Evolutionary conservation across 2,329 filamentous ascomycete species (phyloP), one percentile per base, ranked within the genome.

Genomic region (Pseudogymnoascus pannorum): DNA sequence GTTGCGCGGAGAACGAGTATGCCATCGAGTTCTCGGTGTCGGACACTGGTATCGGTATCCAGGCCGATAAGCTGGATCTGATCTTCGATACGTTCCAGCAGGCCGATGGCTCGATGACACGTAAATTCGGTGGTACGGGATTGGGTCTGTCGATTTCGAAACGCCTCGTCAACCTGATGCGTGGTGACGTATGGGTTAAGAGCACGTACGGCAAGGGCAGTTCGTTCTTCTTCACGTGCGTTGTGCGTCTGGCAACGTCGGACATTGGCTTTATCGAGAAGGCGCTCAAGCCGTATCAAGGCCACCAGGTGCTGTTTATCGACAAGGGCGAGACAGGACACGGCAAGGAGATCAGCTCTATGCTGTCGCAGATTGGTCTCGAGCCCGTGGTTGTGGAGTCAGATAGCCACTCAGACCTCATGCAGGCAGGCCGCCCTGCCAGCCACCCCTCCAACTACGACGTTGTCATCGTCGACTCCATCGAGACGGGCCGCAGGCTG

Each of bases 31-130:
- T 97, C 75, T 87, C 93, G 60, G 94, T 99, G 33, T 89, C 90
- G 18, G 94, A 97, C 73, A 97, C 94, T 35, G 94, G 94, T 68
- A 99, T 97, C 70, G 94, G 94, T 69, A 97, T 97, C 69, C 91
- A 93, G 69, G 85, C 89, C 66, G 92, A 97, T 76, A 97, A 97
- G 78, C 83, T 97, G 60, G 92, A 96, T 72, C 81, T 97, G 66
- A 97, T 99, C 72, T 97, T 99, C 75, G 94, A 97, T 76, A 97
- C 93, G 0, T 97, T 97, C 85, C 93, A 97, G 75, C 94, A 97
- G 77, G 94, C 94, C 18, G 94, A 97, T 73, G 93, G 93, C 36
- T 97, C 92, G 33, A 97, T 95, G 74, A 97, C 93, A 1, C 85
- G 92, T 68, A 94, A 95, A 73, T 97, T 97, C 73, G 93, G 93